Evolutionary conservation across 768 basidiomycete genomes (phyloP), one percentile per base, ranked within the genome.

Genomic region (Nidularia sp.): DNA sequence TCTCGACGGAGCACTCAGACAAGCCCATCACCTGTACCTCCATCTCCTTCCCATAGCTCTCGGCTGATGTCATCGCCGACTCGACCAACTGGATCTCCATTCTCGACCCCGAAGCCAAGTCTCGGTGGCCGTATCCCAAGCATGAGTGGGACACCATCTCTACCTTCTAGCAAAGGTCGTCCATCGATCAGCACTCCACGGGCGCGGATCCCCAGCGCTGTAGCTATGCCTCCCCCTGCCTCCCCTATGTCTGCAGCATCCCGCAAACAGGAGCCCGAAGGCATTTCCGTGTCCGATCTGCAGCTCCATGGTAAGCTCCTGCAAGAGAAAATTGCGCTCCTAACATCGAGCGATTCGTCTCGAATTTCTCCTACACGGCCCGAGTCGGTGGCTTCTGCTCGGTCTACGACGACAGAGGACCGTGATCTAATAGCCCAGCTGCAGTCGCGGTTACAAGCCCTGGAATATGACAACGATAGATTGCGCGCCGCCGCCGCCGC

Each of bases 161-260:
- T 63, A n/a, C 62, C 70, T 12, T 65, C 70, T 31, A 60, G 55
- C 33, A 70, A 64, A 52, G 64, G 62, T 18, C 66, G 74, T 35
- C 68, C 77, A 3, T 73, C 78, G 8, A 65, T 73, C n/a, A 73
- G 63, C 54, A 86, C 85, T 8, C 84, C 86, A 43, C 78, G 86
- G 32, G 77, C 80, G 10, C 77, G 88, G 48, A 63, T 89, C 54
- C 86, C 88, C 32, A 88, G 87, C 59, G 74, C 78, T n/a, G 66
- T 88, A 29, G 83, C 87, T 5, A 90, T 92, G 90, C 90, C 88
- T 2, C 90, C 89, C 2, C 89, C 89, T 13, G 72, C 84, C 0
- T 88, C 87, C 9, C 88, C 88, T 5, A 61, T 73, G 44, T 62
- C 45, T 39, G 36, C 49, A 29, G 33, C 66, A 13, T 63, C 71